Conservation (phyloP, 768 basidiomycete species). For the Cytidiella melzeri region DNA sequence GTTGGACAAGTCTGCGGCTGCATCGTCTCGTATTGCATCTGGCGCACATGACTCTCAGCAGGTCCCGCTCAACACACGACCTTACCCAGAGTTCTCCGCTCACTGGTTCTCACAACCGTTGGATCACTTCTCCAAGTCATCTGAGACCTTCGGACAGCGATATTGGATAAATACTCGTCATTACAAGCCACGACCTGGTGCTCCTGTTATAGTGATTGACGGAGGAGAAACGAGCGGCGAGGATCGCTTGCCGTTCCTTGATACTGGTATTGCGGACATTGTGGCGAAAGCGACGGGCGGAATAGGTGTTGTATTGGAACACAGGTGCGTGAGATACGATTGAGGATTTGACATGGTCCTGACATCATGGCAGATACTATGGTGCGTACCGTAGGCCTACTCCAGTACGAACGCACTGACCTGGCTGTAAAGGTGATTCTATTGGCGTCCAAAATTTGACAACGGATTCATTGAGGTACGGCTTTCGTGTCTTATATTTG, state of each 20-base stretch:
- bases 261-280: constrained; percentile 73
- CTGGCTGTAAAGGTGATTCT: constrained; percentile 48
- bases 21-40: background rate
- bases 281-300: constrained; percentile 81
- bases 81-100: constrained; percentile 36
- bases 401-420: background rate
- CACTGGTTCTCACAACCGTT: constrained; percentile 80
- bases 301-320: constrained; percentile 86
- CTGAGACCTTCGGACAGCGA: constrained; percentile 73
- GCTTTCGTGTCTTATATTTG: background rate
- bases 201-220: constrained; percentile 87
- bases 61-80: constrained; percentile 10
- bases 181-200: constrained; percentile 63
- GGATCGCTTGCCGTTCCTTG: constrained; percentile 43
- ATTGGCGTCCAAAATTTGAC: constrained; percentile 72
- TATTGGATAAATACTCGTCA: constrained; percentile 89
- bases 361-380: constrained; percentile 10
- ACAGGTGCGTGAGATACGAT: constrained; percentile 49
- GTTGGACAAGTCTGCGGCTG: constrained; percentile 22
- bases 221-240: constrained; percentile 90
- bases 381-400: constrained; percentile 1
- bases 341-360: background rate
- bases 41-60: background rate
- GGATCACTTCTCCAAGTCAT: constrained; percentile 63
- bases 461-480: constrained; percentile 74